Percentiles rank a stretch among this genome's conserved stretches.
These are phyloP conservation scores for Cercospora nicotianae DNA, from an alignment of 2,329 filamentous ascomycete species.

Conservation along the genomic window DNA sequence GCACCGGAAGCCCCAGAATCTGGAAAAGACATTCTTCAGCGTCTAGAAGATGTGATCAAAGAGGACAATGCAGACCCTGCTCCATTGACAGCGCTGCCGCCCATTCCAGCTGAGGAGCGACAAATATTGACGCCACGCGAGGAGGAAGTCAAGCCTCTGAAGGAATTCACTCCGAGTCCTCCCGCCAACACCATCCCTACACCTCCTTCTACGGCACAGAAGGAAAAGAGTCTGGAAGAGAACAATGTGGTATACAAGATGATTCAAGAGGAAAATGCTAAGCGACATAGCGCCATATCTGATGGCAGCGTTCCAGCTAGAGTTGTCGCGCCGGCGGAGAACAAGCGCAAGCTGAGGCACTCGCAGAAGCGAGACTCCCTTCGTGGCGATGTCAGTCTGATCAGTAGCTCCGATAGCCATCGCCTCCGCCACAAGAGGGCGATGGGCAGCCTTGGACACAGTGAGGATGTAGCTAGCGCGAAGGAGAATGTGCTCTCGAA, in stretches of 20 bases:
- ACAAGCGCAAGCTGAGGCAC: conserved; percentile 30
- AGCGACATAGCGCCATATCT: conserved; percentile 33
- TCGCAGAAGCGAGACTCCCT: conserved; percentile 30
- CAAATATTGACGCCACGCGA: conserved; percentile 13
- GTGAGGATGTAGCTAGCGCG: conserved; percentile 7
- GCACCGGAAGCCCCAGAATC: conserved; percentile 14
- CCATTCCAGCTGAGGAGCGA: conserved; percentile 17
- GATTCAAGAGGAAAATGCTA: conserved; percentile 35
- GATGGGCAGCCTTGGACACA: conserved; percentile 19
- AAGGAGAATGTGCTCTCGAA: not conserved
- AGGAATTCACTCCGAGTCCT: conserved; percentile 16
- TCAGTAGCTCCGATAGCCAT: conserved; percentile 24
- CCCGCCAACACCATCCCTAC: conserved; percentile 9
- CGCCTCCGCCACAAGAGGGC: conserved; percentile 25
- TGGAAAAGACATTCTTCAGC: conserved; percentile 13
- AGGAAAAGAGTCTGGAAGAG: conserved; percentile 24
- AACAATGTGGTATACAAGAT: conserved; percentile 29
- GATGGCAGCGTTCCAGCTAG: conserved; percentile 27
- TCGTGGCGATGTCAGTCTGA: conserved; percentile 28
- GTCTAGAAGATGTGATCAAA: conserved; percentile 14
- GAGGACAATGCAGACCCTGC: conserved; percentile 6
- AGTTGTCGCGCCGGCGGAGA: conserved; percentile 20
- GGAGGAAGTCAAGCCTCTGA: conserved; percentile 12
- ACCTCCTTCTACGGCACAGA: conserved; percentile 23
- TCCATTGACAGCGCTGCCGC: conserved; percentile 14